Evolutionary conservation across 257 asterid species (phyloP).

Genomic region (Forsythia viridissima): DNA sequence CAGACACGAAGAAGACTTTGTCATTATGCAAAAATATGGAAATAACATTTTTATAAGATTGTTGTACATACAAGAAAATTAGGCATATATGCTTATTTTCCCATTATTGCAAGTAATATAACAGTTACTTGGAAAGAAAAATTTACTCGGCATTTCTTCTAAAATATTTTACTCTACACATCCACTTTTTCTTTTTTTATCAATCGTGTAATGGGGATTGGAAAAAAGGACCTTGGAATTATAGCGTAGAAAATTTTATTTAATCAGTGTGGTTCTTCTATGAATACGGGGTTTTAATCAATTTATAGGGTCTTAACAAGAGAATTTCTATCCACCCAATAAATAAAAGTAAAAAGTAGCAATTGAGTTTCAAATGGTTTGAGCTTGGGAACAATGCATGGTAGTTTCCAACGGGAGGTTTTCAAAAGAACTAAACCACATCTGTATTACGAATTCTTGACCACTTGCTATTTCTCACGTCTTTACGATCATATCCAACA

Average conservation of each 20-base stretch:
- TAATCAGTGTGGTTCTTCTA: not conserved
- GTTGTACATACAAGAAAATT: not conserved
- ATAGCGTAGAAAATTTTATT: not conserved
- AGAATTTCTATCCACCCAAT: not conserved
- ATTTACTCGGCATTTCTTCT: not conserved
- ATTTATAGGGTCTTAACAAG: not conserved
- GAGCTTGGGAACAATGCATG: not conserved
- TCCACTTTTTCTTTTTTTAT: not conserved
- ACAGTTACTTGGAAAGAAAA: not conserved
- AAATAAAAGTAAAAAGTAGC: not conserved
- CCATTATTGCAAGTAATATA: not conserved
- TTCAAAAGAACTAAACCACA: not conserved
- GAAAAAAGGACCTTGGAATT: not conserved
- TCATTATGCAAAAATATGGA: not conserved
- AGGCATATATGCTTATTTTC: not conserved
- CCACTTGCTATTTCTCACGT: not conserved
- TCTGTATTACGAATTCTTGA: not conserved
- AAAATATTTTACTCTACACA: not conserved
- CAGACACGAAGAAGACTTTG: not conserved
- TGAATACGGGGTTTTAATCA: not conserved
- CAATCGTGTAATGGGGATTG: not conserved
- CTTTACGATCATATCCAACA: not conserved
- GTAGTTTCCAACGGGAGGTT: not conserved
- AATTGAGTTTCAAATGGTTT: not conserved
- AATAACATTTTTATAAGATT: not conserved